These are phyloP conservation scores for Puccinia polysora DNA, from an alignment of 1,284 basidiomycete species.

Conservation along the genomic window DNA sequence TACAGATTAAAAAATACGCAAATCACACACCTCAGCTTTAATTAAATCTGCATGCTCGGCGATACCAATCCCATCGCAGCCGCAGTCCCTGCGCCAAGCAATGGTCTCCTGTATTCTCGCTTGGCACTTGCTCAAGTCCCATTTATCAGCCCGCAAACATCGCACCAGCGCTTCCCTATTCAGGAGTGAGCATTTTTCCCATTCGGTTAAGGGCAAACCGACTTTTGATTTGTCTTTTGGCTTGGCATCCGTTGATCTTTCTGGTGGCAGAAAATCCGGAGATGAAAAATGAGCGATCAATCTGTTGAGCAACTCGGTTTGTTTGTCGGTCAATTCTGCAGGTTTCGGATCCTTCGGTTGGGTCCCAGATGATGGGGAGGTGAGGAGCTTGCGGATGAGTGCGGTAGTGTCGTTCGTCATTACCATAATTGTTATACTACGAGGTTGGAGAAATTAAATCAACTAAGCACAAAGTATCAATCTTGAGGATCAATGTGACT, in stretches of 20 bases:
- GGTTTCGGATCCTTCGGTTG: slow-evolving; percentile 16
- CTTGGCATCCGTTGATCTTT: slow-evolving; percentile 45
- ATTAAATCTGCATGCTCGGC: slow-evolving; percentile 4
- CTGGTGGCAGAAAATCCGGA: slow-evolving; percentile 44
- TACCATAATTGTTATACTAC: too few relatives aligned
- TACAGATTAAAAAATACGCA: not conserved
- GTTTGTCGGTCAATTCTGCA: not conserved
- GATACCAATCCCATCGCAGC: slow-evolving; percentile 51
- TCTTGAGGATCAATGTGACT: too few relatives aligned
- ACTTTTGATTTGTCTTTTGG: slow-evolving; percentile 41
- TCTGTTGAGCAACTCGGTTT: slow-evolving; percentile 45
- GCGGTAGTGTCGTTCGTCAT: too few relatives aligned
- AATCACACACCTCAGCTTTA: slow-evolving; percentile 13
- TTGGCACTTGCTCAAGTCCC: slow-evolving; percentile 52
- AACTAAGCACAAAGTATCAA: too few relatives aligned
- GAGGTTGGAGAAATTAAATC: too few relatives aligned
- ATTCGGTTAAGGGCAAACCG: slow-evolving; percentile 46
- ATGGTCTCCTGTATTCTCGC: slow-evolving; percentile 53
- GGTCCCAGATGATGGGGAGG: not conserved
- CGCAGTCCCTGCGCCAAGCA: slow-evolving; percentile 55
- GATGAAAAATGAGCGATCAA: slow-evolving; percentile 48
- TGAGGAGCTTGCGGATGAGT: slow-evolving; percentile 6
- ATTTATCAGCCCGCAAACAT: slow-evolving; percentile 53
- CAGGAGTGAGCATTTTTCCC: slow-evolving; percentile 52
- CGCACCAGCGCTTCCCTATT: slow-evolving; percentile 51